These are phyloP conservation scores for Metschnikowia noctiluminum DNA, from an alignment of 805 yeast species.

Conservation along the genomic window DNA sequence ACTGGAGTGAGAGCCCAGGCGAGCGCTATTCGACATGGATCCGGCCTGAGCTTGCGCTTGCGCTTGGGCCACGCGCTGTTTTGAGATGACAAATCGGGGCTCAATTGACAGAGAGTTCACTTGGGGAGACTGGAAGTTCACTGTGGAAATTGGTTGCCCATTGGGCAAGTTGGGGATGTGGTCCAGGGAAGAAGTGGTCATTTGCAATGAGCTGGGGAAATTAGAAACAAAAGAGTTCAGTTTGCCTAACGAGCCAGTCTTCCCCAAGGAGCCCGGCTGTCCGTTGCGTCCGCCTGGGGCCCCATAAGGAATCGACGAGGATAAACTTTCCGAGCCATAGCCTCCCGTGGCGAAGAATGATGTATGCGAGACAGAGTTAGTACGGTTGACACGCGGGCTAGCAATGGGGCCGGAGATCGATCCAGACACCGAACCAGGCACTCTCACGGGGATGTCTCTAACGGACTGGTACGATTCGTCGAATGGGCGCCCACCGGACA, in stretches of 20 bases:
- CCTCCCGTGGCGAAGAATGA: conserved; percentile 34
- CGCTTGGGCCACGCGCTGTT: conserved; percentile 62
- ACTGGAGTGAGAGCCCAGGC: conserved; percentile 45
- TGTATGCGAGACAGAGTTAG: conserved; percentile 39
- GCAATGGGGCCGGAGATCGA: conserved; percentile 14
- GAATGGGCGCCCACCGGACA: conserved; percentile 6
- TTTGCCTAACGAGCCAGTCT: conserved; percentile 8
- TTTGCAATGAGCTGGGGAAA: conserved; percentile 14
- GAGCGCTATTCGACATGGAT: conserved; percentile 28
- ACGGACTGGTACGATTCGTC: conserved; percentile 6
- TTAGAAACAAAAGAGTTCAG: conserved; percentile 7
- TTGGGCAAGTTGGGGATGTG: conserved; percentile 51
- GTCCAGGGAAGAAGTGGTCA: conserved; percentile 17
- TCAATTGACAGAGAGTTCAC: conserved; percentile 64
- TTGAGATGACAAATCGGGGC: conserved; percentile 79
- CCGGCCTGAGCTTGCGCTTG: conserved; percentile 34
- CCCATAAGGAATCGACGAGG: conserved; percentile 64
- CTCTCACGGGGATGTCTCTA: conserved; percentile 17
- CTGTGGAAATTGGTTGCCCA: conserved; percentile 58
- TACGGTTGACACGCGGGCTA: conserved; percentile 42
- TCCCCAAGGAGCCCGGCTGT: conserved; percentile 7
- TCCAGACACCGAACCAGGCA: conserved; percentile 11
- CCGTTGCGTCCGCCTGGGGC: conserved; percentile 59
- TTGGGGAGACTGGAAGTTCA: conserved; percentile 67
- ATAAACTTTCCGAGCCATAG: conserved; percentile 42